Evolutionary conservation across 192 early-diverging fungal species (phyloP), one percentile per base, ranked within the genome.

Genomic region (Diversispora epigaea): DNA sequence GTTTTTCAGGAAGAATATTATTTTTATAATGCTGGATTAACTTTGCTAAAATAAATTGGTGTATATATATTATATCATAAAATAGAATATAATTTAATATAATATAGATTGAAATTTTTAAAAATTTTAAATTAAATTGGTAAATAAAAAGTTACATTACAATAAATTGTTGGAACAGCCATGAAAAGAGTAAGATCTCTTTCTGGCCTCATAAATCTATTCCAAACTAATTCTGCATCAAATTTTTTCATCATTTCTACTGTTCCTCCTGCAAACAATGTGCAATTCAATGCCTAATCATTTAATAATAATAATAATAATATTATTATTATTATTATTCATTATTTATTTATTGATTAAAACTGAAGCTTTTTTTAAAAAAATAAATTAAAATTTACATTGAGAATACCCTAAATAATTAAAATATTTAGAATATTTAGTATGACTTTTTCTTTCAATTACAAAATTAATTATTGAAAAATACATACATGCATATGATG

Each of bases 101-200:
- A 10, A 56, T n/a, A 39, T 39, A 4, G 3, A 39, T 14, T 62
- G 11, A 39, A 14, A 62, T 40, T 32, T 32, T 32, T 39, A 22
- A 56, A 22, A 44, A 55, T 39, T 54, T 67, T n/a, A 40, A 22
- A 19, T 58, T 44, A 4, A 39, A 19, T 11, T 56, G 32, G 14
- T 58, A 12, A 41, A 4, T 8, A 72, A 22, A 72, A 56, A 56
- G 44, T 14, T 56, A 46, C 9, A 3, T 46, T 80, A 83, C 87
- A 76, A 83, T 96, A 95, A 71, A 95, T 91, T 15, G 95, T 94
- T 4, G 95, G 95, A 12, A 96, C 95, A 5, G 92, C 93, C 95
- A 95, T 96, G 65, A 95, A 89, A 14, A 94, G 65, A 0, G 93
- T 87, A 5, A 94, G 81, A 64, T 88, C 76, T 57, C 86, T 79